These are phyloP conservation scores for Omphalea diandra DNA, from an alignment of 441 rosid genomes.

Conservation along the genomic window DNA sequence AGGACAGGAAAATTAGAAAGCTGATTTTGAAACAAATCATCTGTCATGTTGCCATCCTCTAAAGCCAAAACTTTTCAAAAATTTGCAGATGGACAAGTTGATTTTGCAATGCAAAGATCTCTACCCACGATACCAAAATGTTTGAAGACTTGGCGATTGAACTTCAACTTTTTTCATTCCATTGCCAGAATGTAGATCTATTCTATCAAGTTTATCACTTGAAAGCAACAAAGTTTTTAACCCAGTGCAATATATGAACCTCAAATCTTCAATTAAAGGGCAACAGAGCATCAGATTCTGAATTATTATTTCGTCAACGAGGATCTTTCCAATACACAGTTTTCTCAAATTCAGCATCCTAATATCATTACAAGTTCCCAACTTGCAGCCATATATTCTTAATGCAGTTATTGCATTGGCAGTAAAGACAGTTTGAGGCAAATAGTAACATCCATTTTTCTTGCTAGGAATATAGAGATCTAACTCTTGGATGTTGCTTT, in stretches of 20 bases:
- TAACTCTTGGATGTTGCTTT: constrained; percentile 27
- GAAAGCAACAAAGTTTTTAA: constrained; percentile 19
- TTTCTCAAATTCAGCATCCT: constrained; percentile 25
- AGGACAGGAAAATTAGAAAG: constrained; percentile 31
- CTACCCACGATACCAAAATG: constrained; percentile 28
- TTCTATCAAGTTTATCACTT: constrained; percentile 21
- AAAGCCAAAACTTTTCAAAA: constrained; percentile 30
- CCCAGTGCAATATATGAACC: constrained; percentile 29
- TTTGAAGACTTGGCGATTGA: constrained; percentile 30
- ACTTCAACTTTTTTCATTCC: constrained; percentile 24
- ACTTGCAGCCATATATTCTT: constrained; percentile 31
- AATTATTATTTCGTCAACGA: constrained; percentile 16
- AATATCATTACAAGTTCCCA: constrained; percentile 23
- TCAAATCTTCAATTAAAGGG: constrained; percentile 35
- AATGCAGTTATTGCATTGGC: constrained; percentile 24
- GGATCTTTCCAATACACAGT: constrained; percentile 27
- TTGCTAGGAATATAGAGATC: constrained; percentile 24
- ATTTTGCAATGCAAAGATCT: constrained; percentile 12
- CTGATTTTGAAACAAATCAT: constrained; percentile 21
- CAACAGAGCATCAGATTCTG: constrained; percentile 24
- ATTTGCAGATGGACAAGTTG: constrained; percentile 21
- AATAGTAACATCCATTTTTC: constrained; percentile 7
- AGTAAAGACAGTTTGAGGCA: constrained; percentile 26
- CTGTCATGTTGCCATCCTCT: constrained; percentile 26
- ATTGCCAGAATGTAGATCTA: constrained; percentile 33